phyloP scores from a whole-genome alignment of 495 filamentous ascomycete species.

The Hypomontagnella submonticulosa region DNA sequence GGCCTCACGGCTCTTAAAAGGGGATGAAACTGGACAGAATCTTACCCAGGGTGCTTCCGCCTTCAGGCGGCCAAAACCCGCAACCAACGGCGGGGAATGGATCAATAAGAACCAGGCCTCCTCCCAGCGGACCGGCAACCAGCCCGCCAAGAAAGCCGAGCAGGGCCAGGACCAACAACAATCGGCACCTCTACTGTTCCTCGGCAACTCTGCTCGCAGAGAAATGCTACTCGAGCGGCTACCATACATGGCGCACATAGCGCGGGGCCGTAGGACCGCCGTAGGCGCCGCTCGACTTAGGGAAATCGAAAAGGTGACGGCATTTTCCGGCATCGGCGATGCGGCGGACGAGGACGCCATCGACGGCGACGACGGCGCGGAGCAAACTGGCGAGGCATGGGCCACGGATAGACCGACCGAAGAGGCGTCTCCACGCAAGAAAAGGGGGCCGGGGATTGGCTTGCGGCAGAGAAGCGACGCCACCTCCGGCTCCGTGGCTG shows the following conservation, averaged over 20 bases:
- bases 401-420: slow-evolving; percentile 67
- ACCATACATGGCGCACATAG: slow-evolving; percentile 82
- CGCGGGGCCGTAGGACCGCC: slow-evolving; percentile 50
- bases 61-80: slow-evolving; percentile 51
- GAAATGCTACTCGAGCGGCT: slow-evolving; percentile 85
- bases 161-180: slow-evolving; percentile 26
- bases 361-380: slow-evolving; percentile 59
- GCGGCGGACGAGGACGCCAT: slow-evolving; percentile 58
- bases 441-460: slow-evolving; percentile 41
- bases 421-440: slow-evolving; percentile 55
- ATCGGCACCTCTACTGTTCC: slow-evolving; percentile 55
- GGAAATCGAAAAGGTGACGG: slow-evolving; percentile 76
- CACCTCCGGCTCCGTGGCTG: slow-evolving; percentile 32
- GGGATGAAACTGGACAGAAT: slow-evolving; percentile 51
- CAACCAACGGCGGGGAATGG: slow-evolving; percentile 50
- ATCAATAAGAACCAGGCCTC: slow-evolving; percentile 45
- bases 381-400: slow-evolving; percentile 60
- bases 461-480: slow-evolving; percentile 43
- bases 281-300: slow-evolving; percentile 44
- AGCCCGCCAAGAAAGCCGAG: slow-evolving; percentile 30
- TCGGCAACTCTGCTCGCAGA: slow-evolving; percentile 70
- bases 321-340: slow-evolving; percentile 66
- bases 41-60: slow-evolving; percentile 55
- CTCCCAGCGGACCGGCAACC: slow-evolving; percentile 30
- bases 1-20: slow-evolving; percentile 65